Percentiles rank a stretch among this genome's conserved stretches.
phyloP scores from a whole-genome alignment of 805 yeast species.

The Alloascoidea africana region DNA sequence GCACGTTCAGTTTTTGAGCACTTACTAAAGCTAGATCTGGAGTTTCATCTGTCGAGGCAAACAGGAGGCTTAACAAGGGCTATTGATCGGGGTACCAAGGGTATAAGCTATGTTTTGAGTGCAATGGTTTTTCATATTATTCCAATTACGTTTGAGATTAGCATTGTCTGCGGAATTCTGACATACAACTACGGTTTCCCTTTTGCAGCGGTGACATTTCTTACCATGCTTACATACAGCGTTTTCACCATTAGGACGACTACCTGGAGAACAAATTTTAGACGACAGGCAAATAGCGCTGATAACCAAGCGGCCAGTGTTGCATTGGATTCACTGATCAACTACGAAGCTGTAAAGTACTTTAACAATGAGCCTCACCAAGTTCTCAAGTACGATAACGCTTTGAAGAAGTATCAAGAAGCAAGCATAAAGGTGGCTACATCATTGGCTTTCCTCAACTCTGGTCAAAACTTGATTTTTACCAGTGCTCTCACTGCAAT shows the following conservation, averaged over 20 bases:
- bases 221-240: slow-evolving; percentile 83
- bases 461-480: slow-evolving; percentile 69
- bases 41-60: slow-evolving; percentile 81
- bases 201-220: slow-evolving; percentile 79
- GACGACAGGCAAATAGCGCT: slow-evolving; percentile 81
- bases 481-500: slow-evolving; percentile 85
- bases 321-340: slow-evolving; percentile 85
- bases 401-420: slow-evolving; percentile 59
- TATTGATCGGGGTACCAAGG: slow-evolving; percentile 94
- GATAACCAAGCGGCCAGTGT: slow-evolving; percentile 94
- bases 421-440: slow-evolving; percentile 62
- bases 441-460: slow-evolving; percentile 54
- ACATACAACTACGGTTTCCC: slow-evolving; percentile 83
- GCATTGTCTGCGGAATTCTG: slow-evolving; percentile 84
- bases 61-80: slow-evolving; percentile 96
- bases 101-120: slow-evolving; percentile 80
- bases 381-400: slow-evolving; percentile 61
- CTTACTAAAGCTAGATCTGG: slow-evolving; percentile 67
- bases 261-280: slow-evolving; percentile 88
- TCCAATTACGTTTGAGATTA: slow-evolving; percentile 85
- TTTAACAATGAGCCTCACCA: slow-evolving; percentile 84
- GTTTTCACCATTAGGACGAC: slow-evolving; percentile 83
- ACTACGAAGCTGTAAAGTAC: slow-evolving; percentile 87
- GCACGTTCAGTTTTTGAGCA: slow-evolving; percentile 81
- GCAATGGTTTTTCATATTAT: slow-evolving; percentile 97